Evolutionary conservation across 306 rosid genomes (phyloP).

Genomic region (Mimosa pudica): DNA sequence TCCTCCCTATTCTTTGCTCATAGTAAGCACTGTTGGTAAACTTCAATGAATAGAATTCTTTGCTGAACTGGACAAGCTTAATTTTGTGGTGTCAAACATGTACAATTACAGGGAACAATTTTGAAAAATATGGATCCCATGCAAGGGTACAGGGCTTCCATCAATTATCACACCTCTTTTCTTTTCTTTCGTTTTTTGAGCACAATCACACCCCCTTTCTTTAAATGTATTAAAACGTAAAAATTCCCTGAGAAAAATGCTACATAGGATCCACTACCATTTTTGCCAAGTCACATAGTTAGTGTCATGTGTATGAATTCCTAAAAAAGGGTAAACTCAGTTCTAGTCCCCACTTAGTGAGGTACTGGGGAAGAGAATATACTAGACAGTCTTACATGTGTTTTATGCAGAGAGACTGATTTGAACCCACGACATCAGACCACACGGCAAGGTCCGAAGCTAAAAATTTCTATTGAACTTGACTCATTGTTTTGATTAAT

Average conservation of each 20-base stretch:
- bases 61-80: neutral
- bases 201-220: neutral
- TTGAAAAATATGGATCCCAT: neutral
- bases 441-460: too few relatives aligned
- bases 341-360: too few relatives aligned
- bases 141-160: neutral
- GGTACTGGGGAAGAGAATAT: too few relatives aligned
- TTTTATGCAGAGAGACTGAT: too few relatives aligned
- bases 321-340: too few relatives aligned
- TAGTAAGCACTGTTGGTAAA: conserved; percentile 49
- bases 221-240: neutral
- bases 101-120: neutral
- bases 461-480: neutral
- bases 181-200: neutral
- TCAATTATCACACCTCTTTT: neutral
- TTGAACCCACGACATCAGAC: too few relatives aligned
- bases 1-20: conserved; percentile 78
- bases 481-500: neutral
- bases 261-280: neutral
- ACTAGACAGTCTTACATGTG: too few relatives aligned
- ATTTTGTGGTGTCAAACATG: neutral
- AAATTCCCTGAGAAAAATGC: neutral
- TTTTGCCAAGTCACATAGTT: neutral
- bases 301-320: neutral
- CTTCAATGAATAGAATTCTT: conserved; percentile 14